Evolutionary conservation across 1,284 basidiomycete species (phyloP).

Genomic region (Rhodotorula sp.): DNA sequence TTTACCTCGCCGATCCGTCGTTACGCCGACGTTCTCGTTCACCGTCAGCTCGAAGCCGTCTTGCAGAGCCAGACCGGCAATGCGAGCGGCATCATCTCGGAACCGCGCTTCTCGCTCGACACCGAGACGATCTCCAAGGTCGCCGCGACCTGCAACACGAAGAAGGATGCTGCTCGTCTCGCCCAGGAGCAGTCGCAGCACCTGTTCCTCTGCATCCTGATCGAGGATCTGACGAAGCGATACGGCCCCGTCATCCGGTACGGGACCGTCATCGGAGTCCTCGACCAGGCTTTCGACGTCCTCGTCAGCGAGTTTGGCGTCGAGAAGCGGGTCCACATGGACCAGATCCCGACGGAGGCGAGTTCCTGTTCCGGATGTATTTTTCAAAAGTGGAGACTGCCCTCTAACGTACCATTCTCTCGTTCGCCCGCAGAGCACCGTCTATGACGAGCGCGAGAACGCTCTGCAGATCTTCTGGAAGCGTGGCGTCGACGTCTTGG

Average conservation of each 20-base stretch:
- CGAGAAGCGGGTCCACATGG: conserved; percentile 93
- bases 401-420: not conserved
- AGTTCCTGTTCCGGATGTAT: conserved; percentile 44
- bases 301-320: conserved; percentile 60
- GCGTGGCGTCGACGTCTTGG: conserved; percentile 71
- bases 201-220: conserved; percentile 88
- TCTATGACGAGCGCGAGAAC: conserved; percentile 88
- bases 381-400: not conserved
- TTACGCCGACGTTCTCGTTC: conserved; percentile 92
- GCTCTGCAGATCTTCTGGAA: conserved; percentile 76
- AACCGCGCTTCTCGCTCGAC: conserved; percentile 92
- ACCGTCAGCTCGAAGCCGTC: conserved; percentile 93
- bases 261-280: conserved; percentile 87
- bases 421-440: conserved; percentile 66
- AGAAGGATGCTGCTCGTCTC: conserved; percentile 80
- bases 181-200: conserved; percentile 97
- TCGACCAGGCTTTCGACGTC: conserved; percentile 95
- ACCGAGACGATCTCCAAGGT: conserved; percentile 95
- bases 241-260: conserved; percentile 92
- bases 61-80: conserved; percentile 45
- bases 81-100: conserved; percentile 44
- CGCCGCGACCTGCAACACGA: conserved; percentile 95
- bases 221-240: conserved; percentile 85
- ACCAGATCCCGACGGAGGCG: conserved; percentile 96
- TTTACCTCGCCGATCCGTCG: conserved; percentile 62